These are phyloP conservation scores for Phytophthora agathidicida DNA, from an alignment of 352 stramenopile species.

Conservation along the genomic window DNA sequence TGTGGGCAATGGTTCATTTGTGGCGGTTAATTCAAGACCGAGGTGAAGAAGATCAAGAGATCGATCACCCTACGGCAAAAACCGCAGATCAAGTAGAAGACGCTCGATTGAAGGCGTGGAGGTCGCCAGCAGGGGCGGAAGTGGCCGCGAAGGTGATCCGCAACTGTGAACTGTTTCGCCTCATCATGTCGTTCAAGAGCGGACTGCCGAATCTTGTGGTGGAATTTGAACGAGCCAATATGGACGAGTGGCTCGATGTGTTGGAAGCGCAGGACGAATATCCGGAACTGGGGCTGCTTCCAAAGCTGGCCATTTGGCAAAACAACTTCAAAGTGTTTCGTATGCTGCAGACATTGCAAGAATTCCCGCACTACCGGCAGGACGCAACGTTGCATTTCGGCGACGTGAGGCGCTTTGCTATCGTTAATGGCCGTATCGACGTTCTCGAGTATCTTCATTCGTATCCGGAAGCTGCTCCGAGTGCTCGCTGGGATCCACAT, in stretches of 20 bases:
- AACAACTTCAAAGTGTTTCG: conserved; percentile 10
- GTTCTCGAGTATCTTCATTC: conserved; percentile 9
- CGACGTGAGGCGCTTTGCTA: conserved; percentile 13
- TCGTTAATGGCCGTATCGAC: conserved; percentile 3
- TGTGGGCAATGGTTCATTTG: conserved; percentile 4
- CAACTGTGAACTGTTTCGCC: conserved; percentile 17
- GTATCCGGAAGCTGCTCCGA: background rate
- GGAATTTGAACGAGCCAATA: conserved; percentile 7
- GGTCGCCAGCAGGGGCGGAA: conserved; percentile 2
- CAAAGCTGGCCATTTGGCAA: conserved; percentile 12
- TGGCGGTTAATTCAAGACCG: conserved; percentile 4
- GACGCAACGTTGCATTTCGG: conserved; percentile 11
- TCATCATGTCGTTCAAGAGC: conserved; percentile 22
- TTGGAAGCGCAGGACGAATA: conserved; percentile 3
- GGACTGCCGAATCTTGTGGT: conserved; percentile 13
- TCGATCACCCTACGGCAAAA: background rate
- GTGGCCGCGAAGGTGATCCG: conserved; percentile 8
- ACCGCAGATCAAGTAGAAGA: background rate
- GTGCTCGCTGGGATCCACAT: conserved; percentile 9
- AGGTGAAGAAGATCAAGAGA: background rate
- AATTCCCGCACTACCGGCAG: conserved; percentile 7
- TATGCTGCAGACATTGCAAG: conserved; percentile 4
- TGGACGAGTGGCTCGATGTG: conserved; percentile 6
- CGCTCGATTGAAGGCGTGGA: conserved; percentile 2
- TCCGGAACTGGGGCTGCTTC: conserved; percentile 10